These are phyloP conservation scores for Salvia rosmarinus DNA, from an alignment of 257 asterid genomes.

Conservation along the genomic window DNA sequence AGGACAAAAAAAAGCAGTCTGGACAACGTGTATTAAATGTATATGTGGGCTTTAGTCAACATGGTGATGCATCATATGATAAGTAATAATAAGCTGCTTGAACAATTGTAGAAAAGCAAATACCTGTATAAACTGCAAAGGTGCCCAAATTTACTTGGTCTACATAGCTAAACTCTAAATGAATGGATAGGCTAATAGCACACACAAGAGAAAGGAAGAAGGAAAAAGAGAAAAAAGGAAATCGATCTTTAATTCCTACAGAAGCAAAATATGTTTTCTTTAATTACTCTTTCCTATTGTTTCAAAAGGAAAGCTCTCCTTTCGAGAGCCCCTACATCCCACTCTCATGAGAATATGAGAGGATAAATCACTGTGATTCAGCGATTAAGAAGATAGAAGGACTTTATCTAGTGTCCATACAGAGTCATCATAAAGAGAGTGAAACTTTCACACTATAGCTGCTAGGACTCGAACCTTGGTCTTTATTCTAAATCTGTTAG, in stretches of 20 bases:
- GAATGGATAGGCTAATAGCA: not conserved
- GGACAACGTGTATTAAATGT: constrained; percentile 2
- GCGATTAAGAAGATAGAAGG: too few species aligned
- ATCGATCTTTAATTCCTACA: not conserved
- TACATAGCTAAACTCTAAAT: too few species aligned
- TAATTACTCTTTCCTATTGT: too few species aligned
- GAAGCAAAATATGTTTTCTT: not conserved
- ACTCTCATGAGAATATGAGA: not conserved
- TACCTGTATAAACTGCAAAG: not conserved
- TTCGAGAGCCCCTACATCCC: too few species aligned
- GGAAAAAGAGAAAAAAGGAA: not conserved
- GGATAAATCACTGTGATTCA: too few species aligned
- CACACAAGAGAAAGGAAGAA: not conserved
- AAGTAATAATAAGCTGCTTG: constrained; percentile 40
- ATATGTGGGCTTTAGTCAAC: constrained; percentile 42
- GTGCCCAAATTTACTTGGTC: too few species aligned
- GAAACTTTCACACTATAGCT: too few species aligned
- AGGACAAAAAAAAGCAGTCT: not conserved
- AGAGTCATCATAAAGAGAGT: too few species aligned
- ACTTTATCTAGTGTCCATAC: too few species aligned
- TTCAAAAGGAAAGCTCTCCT: too few species aligned
- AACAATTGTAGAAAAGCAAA: not conserved
- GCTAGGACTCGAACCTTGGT: too few species aligned
- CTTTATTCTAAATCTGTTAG: too few species aligned
- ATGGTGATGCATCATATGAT: constrained; percentile 36